Evolutionary conservation across 2,329 filamentous ascomycete genomes (phyloP).

Genomic region (Epichloe festucae): DNA sequence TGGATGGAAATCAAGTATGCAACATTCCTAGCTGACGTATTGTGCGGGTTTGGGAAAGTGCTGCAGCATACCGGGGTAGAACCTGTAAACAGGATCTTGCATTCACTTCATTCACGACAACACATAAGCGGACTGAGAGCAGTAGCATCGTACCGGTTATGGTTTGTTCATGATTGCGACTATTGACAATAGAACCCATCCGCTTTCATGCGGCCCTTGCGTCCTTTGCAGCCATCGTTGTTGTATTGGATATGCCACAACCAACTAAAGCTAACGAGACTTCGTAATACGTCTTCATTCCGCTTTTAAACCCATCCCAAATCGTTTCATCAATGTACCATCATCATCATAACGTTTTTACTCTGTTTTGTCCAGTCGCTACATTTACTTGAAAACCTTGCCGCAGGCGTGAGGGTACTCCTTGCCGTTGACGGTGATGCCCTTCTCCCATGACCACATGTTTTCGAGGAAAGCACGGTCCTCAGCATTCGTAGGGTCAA

Average conservation of each 20-base stretch:
- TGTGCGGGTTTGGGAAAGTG: neutral
- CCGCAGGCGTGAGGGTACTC: slow-evolving; percentile 77
- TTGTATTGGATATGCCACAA: neutral
- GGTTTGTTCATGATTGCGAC: neutral
- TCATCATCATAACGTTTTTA: slow-evolving; percentile 14
- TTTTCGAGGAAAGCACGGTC: slow-evolving; percentile 78
- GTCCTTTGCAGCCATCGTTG: neutral
- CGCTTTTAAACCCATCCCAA: slow-evolving; percentile 8
- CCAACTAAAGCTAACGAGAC: neutral
- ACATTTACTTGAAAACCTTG: slow-evolving; percentile 94
- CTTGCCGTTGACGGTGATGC: slow-evolving; percentile 70
- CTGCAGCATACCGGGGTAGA: neutral
- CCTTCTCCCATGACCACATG: slow-evolving; percentile 87
- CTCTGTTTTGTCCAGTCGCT: neutral
- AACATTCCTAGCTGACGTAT: neutral
- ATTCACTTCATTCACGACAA: too few relatives aligned
- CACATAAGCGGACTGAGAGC: too few relatives aligned
- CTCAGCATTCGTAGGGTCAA: slow-evolving; percentile 75
- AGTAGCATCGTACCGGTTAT: too few relatives aligned
- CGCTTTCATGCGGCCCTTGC: neutral
- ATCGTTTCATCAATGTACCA: slow-evolving; percentile 19
- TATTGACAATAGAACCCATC: neutral
- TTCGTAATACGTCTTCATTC: slow-evolving; percentile 11
- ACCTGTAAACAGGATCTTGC: too few relatives aligned
- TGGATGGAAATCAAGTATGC: too few relatives aligned